These are phyloP conservation scores for Berberis thunbergii DNA, from an alignment of 164 flowering plant genomes.

Conservation along the genomic window DNA sequence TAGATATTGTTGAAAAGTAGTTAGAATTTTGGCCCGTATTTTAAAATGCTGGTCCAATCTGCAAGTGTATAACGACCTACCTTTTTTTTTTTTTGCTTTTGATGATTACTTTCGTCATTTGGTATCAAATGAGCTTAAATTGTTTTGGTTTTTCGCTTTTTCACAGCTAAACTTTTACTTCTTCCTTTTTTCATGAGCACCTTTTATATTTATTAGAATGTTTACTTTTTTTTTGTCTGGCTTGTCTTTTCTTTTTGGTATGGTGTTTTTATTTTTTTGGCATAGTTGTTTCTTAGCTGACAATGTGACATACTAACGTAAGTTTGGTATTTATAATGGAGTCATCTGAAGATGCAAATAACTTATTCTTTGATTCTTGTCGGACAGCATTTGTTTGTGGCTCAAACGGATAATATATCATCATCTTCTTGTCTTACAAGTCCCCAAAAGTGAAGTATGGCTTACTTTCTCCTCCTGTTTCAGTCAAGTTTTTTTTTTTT, in stretches of 20 bases:
- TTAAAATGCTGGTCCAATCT: too few relatives aligned
- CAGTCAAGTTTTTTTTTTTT: background rate
- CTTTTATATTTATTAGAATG: background rate
- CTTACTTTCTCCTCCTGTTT: constrained; percentile 3
- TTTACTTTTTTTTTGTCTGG: background rate
- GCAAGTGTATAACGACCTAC: too few relatives aligned
- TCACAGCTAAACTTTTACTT: too few relatives aligned
- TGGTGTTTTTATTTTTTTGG: background rate
- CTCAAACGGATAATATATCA: constrained; percentile 53
- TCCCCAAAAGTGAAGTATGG: constrained; percentile 81
- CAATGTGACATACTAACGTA: background rate
- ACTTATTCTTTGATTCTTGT: background rate
- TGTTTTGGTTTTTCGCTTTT: too few relatives aligned
- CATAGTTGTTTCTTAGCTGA: background rate
- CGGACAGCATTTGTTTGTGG: constrained; percentile 71
- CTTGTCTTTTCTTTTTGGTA: background rate
- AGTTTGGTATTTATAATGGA: background rate
- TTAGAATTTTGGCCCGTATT: too few relatives aligned
- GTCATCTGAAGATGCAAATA: background rate
- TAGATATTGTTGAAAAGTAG: too few relatives aligned
- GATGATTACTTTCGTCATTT: too few relatives aligned
- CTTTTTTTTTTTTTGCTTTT: too few relatives aligned
- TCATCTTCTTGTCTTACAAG: constrained; percentile 73
- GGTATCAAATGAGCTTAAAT: too few relatives aligned
- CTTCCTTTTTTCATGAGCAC: background rate